phyloP scores from a whole-genome alignment of 129 eudicot species.

The Logfia minima region DNA sequence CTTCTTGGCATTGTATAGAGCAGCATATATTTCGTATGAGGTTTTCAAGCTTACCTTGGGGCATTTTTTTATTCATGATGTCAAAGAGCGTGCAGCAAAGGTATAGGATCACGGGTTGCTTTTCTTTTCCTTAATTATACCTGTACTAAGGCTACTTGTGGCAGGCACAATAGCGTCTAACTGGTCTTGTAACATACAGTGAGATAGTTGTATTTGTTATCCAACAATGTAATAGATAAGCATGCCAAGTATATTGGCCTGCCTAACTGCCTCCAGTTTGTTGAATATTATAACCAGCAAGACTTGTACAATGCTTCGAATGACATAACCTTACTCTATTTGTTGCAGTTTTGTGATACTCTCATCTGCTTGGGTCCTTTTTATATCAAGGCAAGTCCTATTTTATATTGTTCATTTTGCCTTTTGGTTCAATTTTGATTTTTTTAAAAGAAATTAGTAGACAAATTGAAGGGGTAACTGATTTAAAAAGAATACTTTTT shows the following conservation, averaged over 20 bases:
- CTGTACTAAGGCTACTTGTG: background rate
- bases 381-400: conserved; percentile 75
- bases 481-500: background rate
- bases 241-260: background rate
- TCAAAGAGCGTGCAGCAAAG: conserved; percentile 64
- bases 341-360: conserved; percentile 88
- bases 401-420: background rate
- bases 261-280: background rate
- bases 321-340: conserved; percentile 3
- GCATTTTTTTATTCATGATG: conserved; percentile 75
- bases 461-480: background rate
- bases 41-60: conserved; percentile 73
- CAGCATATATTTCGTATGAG: conserved; percentile 77
- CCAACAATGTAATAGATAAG: background rate
- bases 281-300: background rate
- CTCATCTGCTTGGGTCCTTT: conserved; percentile 90
- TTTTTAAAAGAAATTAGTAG: background rate
- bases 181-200: background rate
- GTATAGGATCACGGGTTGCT: conserved; percentile 29
- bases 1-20: conserved; percentile 90
- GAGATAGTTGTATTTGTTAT: background rate
- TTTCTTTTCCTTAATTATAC: background rate
- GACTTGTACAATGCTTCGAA: background rate
- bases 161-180: background rate
- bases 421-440: background rate